Evolutionary conservation across 148 eudicot species (phyloP), one percentile per base, ranked within the genome.

Genomic region (Limonium bicolor): DNA sequence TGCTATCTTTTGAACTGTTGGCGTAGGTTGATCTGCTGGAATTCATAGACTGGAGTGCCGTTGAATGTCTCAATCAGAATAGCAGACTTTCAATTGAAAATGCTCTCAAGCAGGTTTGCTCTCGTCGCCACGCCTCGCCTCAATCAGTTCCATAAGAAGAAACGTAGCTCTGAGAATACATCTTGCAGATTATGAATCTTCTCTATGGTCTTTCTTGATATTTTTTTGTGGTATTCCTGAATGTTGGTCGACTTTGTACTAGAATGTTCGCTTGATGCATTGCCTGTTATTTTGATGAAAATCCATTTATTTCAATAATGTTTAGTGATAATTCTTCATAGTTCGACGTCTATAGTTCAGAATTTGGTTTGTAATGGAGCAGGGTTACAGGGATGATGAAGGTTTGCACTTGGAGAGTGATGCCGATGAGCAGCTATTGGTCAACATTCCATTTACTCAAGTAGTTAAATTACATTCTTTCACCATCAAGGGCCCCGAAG

Each of bases 361-460:
- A 36, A 5, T 9, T 28, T 41, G 20, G 14, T 9, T 59, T 22
- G 32, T 64, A 2, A 41, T 67, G 50, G 37, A 51, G 26, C 66
- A 90, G 97, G 97, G 93, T 44, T 90, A 90, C 54, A 72, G 97
- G 48, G 97, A 90, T 71, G 97, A 90, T 63, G 95, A 84, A 41
- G 93, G 95, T 20, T 67, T 90, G 65, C 57, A 56, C 46, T 55
- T 90, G 36, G 85, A 84, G 68, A 90, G 97, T 71, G 97, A 90
- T 69, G 95, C 97, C 7, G 97, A 90, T 64, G 97, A 90, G 51
- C 97, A 90, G 35, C 85, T 90, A 29, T 57, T 90, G 69, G 72
- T 90, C 41, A 84, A 90, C 61, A 64, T 90, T 42, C 97, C 97
- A 19, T 90, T 90, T 63, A 62, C 54, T 29, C 93, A 80, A 71